Percentiles rank a stretch among this genome's conserved stretches.
Evolutionary conservation across 1,284 basidiomycete genomes (phyloP).

Genomic region (Boletus smithii): DNA sequence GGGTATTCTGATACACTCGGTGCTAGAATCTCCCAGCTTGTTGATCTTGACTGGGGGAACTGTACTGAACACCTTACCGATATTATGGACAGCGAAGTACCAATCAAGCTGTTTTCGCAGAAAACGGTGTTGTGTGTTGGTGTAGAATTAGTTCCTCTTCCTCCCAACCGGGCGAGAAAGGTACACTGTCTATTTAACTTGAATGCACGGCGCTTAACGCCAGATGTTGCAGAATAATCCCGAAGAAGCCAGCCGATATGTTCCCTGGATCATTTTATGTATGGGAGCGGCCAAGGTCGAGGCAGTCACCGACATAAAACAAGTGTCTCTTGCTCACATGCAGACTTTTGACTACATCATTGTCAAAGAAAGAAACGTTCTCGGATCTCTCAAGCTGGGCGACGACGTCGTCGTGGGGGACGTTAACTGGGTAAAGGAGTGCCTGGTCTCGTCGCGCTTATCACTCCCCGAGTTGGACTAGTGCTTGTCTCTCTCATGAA

Average conservation of each 20-base stretch:
- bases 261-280: constrained; percentile 61
- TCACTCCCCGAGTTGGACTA: constrained; percentile 14
- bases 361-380: constrained; percentile 47
- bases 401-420: constrained; percentile 40
- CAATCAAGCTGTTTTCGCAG: constrained; percentile 52
- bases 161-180: constrained; percentile 37
- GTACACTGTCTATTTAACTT: constrained; percentile 20
- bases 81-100: constrained; percentile 55
- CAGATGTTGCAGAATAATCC: constrained; percentile 14
- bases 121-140: constrained; percentile 57
- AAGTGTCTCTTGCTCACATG: constrained; percentile 33
- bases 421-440: constrained; percentile 79
- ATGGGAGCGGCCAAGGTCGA: constrained; percentile 74
- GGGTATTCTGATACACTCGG: constrained; percentile 56
- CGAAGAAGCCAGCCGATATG: constrained; percentile 33
- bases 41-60: constrained; percentile 71
- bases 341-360: constrained; percentile 62
- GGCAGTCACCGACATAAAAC: constrained; percentile 42
- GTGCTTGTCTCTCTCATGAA: constrained; percentile 4
- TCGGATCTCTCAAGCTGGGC: constrained; percentile 27
- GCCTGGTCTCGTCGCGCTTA: constrained; percentile 52
- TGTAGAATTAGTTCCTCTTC: constrained; percentile 48
- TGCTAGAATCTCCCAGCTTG: constrained; percentile 60
- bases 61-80: constrained; percentile 49
- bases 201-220: constrained; percentile 1